Evolutionary conservation across 108 stramenopile genomes (phyloP).

Genomic region (Cylindrotheca fusiformis): DNA sequence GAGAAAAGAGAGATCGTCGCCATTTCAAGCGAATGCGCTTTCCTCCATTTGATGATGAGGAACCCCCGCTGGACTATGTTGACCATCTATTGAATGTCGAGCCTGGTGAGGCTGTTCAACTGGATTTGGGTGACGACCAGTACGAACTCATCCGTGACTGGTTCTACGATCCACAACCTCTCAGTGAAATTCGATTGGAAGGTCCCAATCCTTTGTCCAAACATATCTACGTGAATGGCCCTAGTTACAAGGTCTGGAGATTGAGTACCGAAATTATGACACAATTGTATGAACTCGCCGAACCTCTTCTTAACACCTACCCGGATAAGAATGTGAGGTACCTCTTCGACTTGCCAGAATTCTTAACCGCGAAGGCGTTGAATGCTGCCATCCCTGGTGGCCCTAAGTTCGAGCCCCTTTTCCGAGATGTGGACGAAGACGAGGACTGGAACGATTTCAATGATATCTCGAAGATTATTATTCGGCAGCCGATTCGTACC

Average conservation of each 20-base stretch:
- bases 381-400: conserved; percentile 99
- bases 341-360: conserved; percentile 92
- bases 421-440: conserved; percentile 94
- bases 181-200: conserved; percentile 38
- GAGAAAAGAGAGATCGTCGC: conserved; percentile 97
- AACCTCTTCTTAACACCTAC: conserved; percentile 87
- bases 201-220: conserved; percentile 52
- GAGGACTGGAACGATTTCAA: conserved; percentile 99
- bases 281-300: conserved; percentile 92
- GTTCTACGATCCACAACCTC: conserved; percentile 81
- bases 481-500: conserved; percentile 95
- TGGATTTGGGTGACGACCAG: conserved; percentile 57
- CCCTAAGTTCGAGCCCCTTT: conserved; percentile 98
- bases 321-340: conserved; percentile 90
- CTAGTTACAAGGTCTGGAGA: conserved; percentile 92
- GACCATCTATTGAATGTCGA: conserved; percentile 99
- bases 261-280: conserved; percentile 94
- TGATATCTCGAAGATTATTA: conserved; percentile 98
- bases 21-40: conserved; percentile 99
- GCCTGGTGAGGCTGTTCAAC: conserved; percentile 71
- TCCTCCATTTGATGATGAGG: conserved; percentile 99
- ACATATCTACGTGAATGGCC: conserved; percentile 89
- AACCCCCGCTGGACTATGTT: conserved; percentile 98
- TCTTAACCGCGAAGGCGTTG: conserved; percentile 98
- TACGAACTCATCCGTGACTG: conserved; percentile 71